These are phyloP conservation scores for Coemansia sp. DNA, from an alignment of 192 early-diverging fungal species.

Conservation along the genomic window DNA sequence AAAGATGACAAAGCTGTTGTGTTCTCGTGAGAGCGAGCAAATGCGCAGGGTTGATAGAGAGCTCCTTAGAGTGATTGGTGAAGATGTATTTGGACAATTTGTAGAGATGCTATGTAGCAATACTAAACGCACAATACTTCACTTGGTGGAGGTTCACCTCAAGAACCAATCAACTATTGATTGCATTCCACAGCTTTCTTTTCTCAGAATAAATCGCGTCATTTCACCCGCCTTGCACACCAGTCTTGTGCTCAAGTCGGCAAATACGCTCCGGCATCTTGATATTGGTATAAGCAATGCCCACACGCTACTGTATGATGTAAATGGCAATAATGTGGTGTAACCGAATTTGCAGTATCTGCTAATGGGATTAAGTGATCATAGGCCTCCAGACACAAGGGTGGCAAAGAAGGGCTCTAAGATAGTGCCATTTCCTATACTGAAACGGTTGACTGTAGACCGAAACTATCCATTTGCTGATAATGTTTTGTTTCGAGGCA, in stretches of 20 bases:
- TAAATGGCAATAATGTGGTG: background rate
- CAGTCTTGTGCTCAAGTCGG: background rate
- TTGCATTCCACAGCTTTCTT: background rate
- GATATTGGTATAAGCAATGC: background rate
- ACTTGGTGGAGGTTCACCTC: background rate
- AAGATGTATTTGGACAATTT: background rate
- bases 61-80: background rate
- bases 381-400: background rate
- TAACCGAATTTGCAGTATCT: conserved; percentile 12
- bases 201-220: background rate
- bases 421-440: background rate
- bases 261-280: background rate
- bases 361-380: background rate
- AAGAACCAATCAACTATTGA: background rate
- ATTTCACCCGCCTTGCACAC: background rate
- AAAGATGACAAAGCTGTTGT: background rate
- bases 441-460: background rate
- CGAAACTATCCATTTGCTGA: conserved; percentile 10
- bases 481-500: conserved; percentile 12
- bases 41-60: background rate
- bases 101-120: background rate
- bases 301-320: background rate
- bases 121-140: background rate
- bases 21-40: background rate
- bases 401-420: background rate